Base-by-base conservation (phyloP, 345 rosid species). In the Punica granatum region DNA sequence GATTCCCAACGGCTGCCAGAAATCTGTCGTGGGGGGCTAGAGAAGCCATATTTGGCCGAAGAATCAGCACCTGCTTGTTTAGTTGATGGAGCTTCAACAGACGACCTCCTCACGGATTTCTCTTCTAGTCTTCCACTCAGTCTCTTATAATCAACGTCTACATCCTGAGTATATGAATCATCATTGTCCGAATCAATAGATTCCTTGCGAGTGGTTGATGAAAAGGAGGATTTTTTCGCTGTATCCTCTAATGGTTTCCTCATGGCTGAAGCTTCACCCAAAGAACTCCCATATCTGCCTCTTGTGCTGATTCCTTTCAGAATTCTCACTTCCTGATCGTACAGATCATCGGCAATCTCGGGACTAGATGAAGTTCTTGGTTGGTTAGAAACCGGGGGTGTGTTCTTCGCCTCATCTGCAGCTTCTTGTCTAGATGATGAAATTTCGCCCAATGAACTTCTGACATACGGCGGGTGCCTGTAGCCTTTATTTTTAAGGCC, bases 401-500 rank as follows among this genome's bases (percentile, higher is more conserved):
- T n/a, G n/a, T 72, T 74, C 64, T 61, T 44, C 44, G 69, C 68
- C 15, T 71, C 54, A 67, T 72, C 72, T 69, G 78, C 82, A 4
- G 74, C 69, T 48, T 76, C 79, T 70, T 75, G 73, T 63, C 68
- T 75, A 62, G 76, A 67, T 69, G 61, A 70, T 64, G 75, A 75
- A 69, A 53, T 32, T 67, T 68, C 67, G 23, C 23, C 76, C 48
- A 63, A 63, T 0, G 74, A 69, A 64, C 79, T 78, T 73, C 62
- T 71, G 32, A 21, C 77, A 75, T 77, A 85, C 13, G 84, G 80
- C 21, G 84, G 91, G 75, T 5, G 84, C 72, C 64, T 79, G 60
- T 62, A 70, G 30, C 81, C 80, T 75, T 72, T 90, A 67, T 86
- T 87, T 48, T 79, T 65, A 54, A 77, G 69, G 64, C 83, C 94